phyloP scores from a whole-genome alignment of 352 stramenopile genomes.

The Poterioochromonas sp. region DNA sequence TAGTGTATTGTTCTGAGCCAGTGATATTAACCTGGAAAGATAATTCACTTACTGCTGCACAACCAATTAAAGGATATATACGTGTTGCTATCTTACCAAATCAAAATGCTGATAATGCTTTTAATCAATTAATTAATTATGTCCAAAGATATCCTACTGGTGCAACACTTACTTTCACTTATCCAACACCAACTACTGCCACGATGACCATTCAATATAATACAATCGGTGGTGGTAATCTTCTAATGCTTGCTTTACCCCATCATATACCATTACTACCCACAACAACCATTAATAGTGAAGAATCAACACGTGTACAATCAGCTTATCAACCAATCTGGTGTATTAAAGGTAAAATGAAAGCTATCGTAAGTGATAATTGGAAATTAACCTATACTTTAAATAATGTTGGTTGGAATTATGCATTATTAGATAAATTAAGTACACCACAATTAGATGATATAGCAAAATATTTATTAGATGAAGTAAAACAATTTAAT shows the following conservation, averaged over 20 bases:
- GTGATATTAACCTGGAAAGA: slow-evolving; percentile 22
- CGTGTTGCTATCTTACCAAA: slow-evolving; percentile 4
- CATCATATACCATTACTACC: not conserved
- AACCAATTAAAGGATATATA: not conserved
- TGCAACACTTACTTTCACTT: not conserved
- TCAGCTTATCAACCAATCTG: not conserved
- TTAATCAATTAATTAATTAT: not conserved
- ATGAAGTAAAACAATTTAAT: not conserved
- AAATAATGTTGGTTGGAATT: not conserved
- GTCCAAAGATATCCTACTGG: not conserved
- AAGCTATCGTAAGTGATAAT: slow-evolving; percentile 5
- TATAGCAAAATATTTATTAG: not conserved
- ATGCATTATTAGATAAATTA: not conserved
- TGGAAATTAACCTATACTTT: slow-evolving; percentile 4
- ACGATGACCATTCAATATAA: not conserved
- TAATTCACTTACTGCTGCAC: not conserved
- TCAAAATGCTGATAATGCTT: slow-evolving; percentile 20
- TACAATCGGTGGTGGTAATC: not conserved
- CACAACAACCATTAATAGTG: not conserved
- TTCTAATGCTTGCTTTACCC: slow-evolving; percentile 13
- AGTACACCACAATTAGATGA: slow-evolving; percentile 5
- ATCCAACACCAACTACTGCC: not conserved
- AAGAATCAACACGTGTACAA: not conserved
- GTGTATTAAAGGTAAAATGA: slow-evolving; percentile 11
- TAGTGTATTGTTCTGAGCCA: slow-evolving; percentile 33